Conservation (phyloP, 345 rosid genomes). For the Kandelia obovata region DNA sequence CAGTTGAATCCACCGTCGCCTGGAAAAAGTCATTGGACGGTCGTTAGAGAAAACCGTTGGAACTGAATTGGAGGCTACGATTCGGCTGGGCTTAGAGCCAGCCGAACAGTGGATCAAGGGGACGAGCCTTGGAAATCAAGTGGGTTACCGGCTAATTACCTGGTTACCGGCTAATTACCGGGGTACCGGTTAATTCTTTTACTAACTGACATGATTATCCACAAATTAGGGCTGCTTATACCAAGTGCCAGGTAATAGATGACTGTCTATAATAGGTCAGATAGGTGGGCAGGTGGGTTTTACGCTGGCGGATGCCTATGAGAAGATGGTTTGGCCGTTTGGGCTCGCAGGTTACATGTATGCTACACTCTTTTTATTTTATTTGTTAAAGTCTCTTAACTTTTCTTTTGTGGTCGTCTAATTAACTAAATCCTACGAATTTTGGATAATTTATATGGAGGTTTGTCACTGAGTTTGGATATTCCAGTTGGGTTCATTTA, state of each 20-base stretch:
- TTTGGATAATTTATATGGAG: too few species aligned
- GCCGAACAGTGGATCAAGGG: conserved; percentile 51
- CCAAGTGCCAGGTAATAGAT: conserved; percentile 64
- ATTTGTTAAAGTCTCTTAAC: too few species aligned
- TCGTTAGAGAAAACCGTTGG: conserved; percentile 51
- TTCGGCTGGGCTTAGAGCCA: conserved; percentile 49
- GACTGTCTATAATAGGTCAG: conserved; percentile 70
- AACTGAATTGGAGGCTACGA: conserved; percentile 55
- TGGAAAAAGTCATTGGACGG: conserved; percentile 36
- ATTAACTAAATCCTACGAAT: too few species aligned
- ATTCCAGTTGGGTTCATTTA: too few species aligned
- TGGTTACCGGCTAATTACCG: conserved; percentile 52
- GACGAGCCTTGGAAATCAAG: conserved; percentile 53
- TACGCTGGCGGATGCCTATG: conserved; percentile 63
- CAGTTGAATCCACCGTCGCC: too few species aligned
- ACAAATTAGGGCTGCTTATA: conserved; percentile 55
- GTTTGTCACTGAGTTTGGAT: too few species aligned
- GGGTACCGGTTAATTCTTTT: conserved; percentile 43
- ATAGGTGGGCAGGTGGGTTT: conserved; percentile 80
- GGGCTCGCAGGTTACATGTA: conserved; percentile 49
- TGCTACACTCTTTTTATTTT: too few species aligned
- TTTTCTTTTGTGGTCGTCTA: too few species aligned
- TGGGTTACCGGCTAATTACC: conserved; percentile 64
- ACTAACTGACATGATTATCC: conserved; percentile 56
- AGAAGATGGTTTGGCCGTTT: conserved; percentile 62